Percentiles rank a stretch among this genome's conserved stretches.
phyloP scores from a whole-genome alignment of 495 filamentous ascomycete species.

The Chaetomium fimeti region DNA sequence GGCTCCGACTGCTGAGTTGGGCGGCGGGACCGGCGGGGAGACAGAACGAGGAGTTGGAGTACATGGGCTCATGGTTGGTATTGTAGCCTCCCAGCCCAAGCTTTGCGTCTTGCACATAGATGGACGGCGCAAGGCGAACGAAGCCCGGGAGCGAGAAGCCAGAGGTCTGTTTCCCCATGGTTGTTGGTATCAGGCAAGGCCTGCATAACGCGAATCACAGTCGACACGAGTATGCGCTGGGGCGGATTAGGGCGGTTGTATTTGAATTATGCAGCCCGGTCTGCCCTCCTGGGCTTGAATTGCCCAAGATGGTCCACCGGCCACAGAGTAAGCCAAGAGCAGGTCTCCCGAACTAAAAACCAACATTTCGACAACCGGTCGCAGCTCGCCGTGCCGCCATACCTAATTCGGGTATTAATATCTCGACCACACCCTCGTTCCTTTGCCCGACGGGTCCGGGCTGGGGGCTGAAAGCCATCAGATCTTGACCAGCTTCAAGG shows the following conservation, averaged over 20 bases:
- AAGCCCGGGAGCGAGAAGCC: slow-evolving; percentile 23
- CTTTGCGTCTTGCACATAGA: slow-evolving; percentile 23
- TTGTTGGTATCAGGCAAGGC: background rate
- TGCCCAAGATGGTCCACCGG: too few relatives aligned
- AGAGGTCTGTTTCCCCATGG: slow-evolving; percentile 10
- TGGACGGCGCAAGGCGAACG: slow-evolving; percentile 15
- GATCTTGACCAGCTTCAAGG: background rate
- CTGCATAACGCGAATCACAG: background rate
- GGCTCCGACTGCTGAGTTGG: slow-evolving; percentile 5
- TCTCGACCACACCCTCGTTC: background rate
- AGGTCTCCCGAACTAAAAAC: background rate
- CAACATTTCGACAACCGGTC: background rate
- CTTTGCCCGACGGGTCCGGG: background rate
- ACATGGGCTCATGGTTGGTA: background rate
- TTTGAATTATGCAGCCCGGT: background rate
- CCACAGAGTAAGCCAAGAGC: too few relatives aligned
- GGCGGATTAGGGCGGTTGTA: background rate
- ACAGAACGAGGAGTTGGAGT: background rate
- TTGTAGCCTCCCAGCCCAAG: background rate
- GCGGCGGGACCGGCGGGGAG: slow-evolving; percentile 8
- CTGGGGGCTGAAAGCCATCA: background rate
- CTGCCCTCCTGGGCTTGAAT: too few relatives aligned
- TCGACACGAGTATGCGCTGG: background rate
- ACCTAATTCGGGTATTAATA: background rate
- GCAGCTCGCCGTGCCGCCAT: background rate